Conservation (phyloP, 306 rosid genomes). For the Pterocarpus santalinus region DNA sequence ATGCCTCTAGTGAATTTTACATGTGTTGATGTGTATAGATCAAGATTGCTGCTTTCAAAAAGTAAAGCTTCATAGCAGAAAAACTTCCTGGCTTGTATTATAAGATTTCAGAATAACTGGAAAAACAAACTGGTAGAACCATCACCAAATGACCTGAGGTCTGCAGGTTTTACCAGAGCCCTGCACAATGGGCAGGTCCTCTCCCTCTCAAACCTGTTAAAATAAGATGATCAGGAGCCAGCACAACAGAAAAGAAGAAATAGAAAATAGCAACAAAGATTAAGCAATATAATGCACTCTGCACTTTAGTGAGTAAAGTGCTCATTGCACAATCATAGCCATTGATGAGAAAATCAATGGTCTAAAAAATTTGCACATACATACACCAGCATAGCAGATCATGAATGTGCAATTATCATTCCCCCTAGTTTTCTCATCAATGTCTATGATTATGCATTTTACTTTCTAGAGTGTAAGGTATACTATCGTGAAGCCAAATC, state of each 20-base stretch:
- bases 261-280: background rate
- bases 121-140: slow-evolving; percentile 93
- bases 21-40: slow-evolving; percentile 60
- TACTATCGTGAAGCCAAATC: background rate
- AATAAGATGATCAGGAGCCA: slow-evolving; percentile 35
- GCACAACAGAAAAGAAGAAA: background rate
- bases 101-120: slow-evolving; percentile 78
- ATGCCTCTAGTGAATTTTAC: slow-evolving; percentile 62
- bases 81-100: slow-evolving; percentile 52
- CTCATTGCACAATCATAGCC: background rate
- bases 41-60: slow-evolving; percentile 56
- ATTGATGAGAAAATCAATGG: background rate
- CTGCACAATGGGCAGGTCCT: slow-evolving; percentile 97
- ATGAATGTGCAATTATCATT: background rate
- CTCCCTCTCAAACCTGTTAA: slow-evolving; percentile 96
- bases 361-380: background rate
- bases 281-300: background rate
- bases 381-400: background rate
- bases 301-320: too few species aligned
- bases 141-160: slow-evolving; percentile 92
- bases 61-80: slow-evolving; percentile 63
- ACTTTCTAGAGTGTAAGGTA: background rate
- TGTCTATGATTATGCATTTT: background rate
- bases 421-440: background rate
- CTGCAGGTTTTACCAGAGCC: slow-evolving; percentile 97